phyloP scores from a whole-genome alignment of 1,284 basidiomycete genomes.

The Sparassis latifolia region DNA sequence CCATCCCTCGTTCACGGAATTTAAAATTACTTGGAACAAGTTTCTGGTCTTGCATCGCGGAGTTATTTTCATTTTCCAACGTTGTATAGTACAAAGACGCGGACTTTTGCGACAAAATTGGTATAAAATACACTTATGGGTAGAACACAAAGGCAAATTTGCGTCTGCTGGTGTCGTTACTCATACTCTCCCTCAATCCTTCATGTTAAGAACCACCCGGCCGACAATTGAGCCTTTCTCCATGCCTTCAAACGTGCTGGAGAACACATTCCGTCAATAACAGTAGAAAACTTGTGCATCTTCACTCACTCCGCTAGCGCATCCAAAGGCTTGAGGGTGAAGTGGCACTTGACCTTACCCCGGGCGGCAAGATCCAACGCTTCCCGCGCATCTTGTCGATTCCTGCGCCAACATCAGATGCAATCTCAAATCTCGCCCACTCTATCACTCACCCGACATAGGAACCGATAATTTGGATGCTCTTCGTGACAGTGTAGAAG shows the following conservation, averaged over 20 bases:
- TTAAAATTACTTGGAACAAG: too few relatives aligned
- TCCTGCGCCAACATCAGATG: slow-evolving; percentile 21
- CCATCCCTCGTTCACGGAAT: too few relatives aligned
- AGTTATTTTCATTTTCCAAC: too few relatives aligned
- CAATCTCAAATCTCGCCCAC: too few relatives aligned
- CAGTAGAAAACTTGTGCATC: not conserved
- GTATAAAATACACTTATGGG: too few relatives aligned
- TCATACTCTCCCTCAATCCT: slow-evolving; percentile 3
- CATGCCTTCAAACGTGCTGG: slow-evolving; percentile 50
- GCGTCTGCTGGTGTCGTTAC: too few relatives aligned
- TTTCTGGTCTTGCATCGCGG: too few relatives aligned
- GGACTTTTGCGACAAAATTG: too few relatives aligned
- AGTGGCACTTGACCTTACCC: slow-evolving; percentile 69
- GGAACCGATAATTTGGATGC: slow-evolving; percentile 63
- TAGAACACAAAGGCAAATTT: too few relatives aligned
- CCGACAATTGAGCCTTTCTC: slow-evolving; percentile 52
- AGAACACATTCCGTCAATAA: not conserved
- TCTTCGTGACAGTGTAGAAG: slow-evolving; percentile 74
- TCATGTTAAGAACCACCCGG: slow-evolving; percentile 54
- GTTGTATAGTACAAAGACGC: too few relatives aligned
- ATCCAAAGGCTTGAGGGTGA: slow-evolving; percentile 39
- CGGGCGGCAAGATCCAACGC: slow-evolving; percentile 68
- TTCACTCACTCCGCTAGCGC: slow-evolving; percentile 45
- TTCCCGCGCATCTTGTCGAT: slow-evolving; percentile 72
- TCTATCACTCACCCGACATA: slow-evolving; percentile 49